Evolutionary conservation across 495 filamentous ascomycete genomes (phyloP).

Genomic region (Penicillium canescens): DNA sequence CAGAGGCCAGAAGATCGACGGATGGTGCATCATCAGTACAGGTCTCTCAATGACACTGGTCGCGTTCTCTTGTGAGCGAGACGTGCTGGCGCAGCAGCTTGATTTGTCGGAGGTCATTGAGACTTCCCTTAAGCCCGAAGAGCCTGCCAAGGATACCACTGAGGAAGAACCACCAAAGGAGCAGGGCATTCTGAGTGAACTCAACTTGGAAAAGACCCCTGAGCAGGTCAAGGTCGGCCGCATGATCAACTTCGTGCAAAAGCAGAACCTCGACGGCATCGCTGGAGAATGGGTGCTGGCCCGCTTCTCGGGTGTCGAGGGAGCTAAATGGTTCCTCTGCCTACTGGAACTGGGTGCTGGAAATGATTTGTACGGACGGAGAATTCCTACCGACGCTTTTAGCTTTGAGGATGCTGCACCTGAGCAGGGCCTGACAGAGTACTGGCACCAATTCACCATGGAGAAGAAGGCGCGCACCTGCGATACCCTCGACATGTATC

Average conservation of each 20-base stretch:
- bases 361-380: conserved; percentile 6
- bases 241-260: conserved; percentile 46
- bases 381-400: conserved; percentile 16
- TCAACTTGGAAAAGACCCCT: neutral
- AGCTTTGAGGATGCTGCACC: conserved; percentile 17
- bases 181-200: neutral
- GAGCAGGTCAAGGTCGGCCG: conserved; percentile 32
- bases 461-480: conserved; percentile 15
- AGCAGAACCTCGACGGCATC: conserved; percentile 32
- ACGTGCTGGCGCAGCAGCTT: conserved; percentile 9
- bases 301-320: conserved; percentile 39
- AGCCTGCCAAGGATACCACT: neutral
- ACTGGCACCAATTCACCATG: conserved; percentile 16
- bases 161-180: neutral
- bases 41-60: conserved; percentile 13
- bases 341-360: conserved; percentile 33
- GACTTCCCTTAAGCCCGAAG: neutral
- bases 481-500: conserved; percentile 11
- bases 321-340: conserved; percentile 50
- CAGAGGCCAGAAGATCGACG: conserved; percentile 17
- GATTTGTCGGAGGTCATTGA: conserved; percentile 15
- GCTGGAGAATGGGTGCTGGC: conserved; percentile 53
- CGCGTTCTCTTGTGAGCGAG: conserved; percentile 12
- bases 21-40: conserved; percentile 22
- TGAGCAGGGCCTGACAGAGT: conserved; percentile 15